Percentiles rank a stretch among this genome's conserved stretches.
phyloP scores from a whole-genome alignment of 371 early-diverging fungal genomes.

The Mucor saturninus region DNA sequence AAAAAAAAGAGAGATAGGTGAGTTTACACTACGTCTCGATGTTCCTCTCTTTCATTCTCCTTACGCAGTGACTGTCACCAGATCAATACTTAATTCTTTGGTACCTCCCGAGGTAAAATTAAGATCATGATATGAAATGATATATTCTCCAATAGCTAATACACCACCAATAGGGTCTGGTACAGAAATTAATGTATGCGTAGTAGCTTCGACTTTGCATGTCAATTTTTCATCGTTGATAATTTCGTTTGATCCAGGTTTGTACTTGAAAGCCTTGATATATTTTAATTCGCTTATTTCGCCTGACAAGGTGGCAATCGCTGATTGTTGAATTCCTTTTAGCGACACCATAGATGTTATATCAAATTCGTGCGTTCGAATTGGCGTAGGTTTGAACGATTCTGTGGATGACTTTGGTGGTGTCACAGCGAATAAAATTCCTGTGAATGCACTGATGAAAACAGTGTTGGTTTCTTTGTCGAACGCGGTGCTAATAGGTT shows the following conservation, averaged over 20 bases:
- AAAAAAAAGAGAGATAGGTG: conserved; percentile 12
- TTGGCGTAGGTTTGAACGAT: conserved; percentile 1
- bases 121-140: conserved; percentile 61
- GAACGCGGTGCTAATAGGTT: conserved; percentile 1
- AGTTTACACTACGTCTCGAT: not conserved
- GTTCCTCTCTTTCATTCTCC: not conserved
- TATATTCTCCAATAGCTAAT: conserved; percentile 72
- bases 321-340: conserved; percentile 5
- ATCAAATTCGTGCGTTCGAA: conserved; percentile 22
- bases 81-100: conserved; percentile 56
- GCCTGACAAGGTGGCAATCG: conserved; percentile 22
- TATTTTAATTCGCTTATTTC: conserved; percentile 25
- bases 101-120: conserved; percentile 3
- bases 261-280: conserved; percentile 18
- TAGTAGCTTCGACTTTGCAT: conserved; percentile 53
- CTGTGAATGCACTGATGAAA: conserved; percentile 19
- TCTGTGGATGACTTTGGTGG: not conserved
- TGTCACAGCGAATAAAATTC: conserved; percentile 22
- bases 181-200: conserved; percentile 64
- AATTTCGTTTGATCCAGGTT: not conserved
- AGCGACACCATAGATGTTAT: conserved; percentile 20
- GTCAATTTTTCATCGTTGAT: conserved; percentile 5
- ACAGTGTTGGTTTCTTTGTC: conserved; percentile 11
- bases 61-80: conserved; percentile 42
- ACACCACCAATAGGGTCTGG: conserved; percentile 66